Evolutionary conservation across 495 filamentous ascomycete genomes (phyloP), one percentile per base, ranked within the genome.

Genomic region (Daldinia loculata): DNA sequence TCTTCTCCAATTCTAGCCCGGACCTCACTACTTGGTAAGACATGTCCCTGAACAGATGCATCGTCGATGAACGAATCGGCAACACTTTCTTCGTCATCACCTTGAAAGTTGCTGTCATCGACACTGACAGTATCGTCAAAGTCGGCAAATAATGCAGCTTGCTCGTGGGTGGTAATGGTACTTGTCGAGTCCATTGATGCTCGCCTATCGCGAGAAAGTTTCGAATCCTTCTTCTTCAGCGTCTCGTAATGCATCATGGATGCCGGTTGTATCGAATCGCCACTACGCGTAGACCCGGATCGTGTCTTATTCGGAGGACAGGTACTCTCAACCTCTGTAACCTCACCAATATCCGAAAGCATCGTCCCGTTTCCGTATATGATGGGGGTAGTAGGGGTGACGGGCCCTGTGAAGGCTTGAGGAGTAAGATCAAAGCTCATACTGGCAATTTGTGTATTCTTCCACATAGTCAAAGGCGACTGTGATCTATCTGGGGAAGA

Each of bases 261-360:
- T 30, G 60, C 53, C 34, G 68, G 69, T 26, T 67, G 50, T 15
- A 72, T 70, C 52, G 70, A 56, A n/a, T 56, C 50, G 17, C 74
- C 75, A 39, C 70, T 75, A 12, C 63, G 70, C 8, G 43, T 70
- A 50, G 70, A 72, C 3, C 69, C 66, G 29, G 70, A 72, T n/a
- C 75, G 74, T 56, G 64, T 43, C 52, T 69, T 75, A 27, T 26
- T 60, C 7, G 74, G 73, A 29, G 64, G 65, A 36, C 71, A 74
- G 30, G 83, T 85, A 74, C 85, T 87, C 75, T 88, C 86, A 19
- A 83, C 86, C 71, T 88, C 86, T 29, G 86, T 88, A 8, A 88
- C 90, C 81, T 92, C 90, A 19, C 90, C 90, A 76, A 92, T 92
- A 79, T 91, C 90, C 48, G 89, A 91, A 57, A 92, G 75, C 84